phyloP scores from a whole-genome alignment of 192 early-diverging fungal genomes.

The Umbelopsis isabellina region DNA sequence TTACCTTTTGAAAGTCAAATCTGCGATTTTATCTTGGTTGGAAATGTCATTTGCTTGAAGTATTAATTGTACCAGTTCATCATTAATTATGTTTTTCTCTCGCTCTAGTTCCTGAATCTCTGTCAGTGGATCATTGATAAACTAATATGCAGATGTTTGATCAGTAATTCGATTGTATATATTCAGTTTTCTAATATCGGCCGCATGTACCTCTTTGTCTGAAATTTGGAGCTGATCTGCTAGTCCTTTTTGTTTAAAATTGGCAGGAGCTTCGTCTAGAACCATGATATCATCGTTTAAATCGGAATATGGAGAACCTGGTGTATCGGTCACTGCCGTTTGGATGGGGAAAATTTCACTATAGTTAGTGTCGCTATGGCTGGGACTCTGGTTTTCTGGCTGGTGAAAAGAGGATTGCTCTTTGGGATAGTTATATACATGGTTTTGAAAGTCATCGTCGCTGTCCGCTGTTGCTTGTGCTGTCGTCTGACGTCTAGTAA shows the following conservation, averaged over 20 bases:
- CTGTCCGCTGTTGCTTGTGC: background rate
- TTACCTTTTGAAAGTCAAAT: background rate
- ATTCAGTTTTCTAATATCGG: background rate
- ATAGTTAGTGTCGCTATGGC: background rate
- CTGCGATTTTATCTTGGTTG: background rate
- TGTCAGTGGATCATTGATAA: background rate
- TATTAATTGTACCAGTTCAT: slow-evolving; percentile 5
- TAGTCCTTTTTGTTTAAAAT: background rate
- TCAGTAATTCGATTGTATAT: background rate
- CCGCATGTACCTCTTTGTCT: background rate
- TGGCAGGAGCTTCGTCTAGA: background rate
- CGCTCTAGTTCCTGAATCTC: background rate
- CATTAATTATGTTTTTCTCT: slow-evolving; percentile 5
- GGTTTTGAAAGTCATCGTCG: slow-evolving; percentile 13
- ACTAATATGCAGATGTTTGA: background rate
- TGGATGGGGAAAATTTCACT: background rate
- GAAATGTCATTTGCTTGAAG: background rate
- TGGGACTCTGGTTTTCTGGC: background rate
- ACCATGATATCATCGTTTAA: slow-evolving; percentile 1
- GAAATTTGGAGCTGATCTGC: background rate
- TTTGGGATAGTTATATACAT: background rate
- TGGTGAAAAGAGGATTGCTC: background rate
- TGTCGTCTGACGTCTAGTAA: background rate
- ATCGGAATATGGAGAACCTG: too few relatives aligned
- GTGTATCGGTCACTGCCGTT: background rate